Evolutionary conservation across 108 stramenopile species (phyloP).

Genomic region (Schizochytrium sp.): DNA sequence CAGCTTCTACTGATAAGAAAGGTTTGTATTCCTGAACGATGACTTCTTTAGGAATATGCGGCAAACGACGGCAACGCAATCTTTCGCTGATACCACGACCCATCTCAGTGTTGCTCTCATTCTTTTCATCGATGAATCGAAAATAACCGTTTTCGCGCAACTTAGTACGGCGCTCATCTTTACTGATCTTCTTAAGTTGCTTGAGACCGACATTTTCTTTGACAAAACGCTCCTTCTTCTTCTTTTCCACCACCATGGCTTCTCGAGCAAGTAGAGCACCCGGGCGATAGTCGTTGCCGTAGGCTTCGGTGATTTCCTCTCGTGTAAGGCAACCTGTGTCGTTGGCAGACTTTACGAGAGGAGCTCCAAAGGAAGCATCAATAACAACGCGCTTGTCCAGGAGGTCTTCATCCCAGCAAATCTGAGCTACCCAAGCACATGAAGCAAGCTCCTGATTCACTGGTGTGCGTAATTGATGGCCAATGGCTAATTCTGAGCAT

Average conservation of each 20-base stretch:
- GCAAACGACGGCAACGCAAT: background rate
- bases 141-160: constrained; percentile 53
- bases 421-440: background rate
- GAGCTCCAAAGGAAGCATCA: constrained; percentile 43
- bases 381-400: background rate
- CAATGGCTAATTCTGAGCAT: background rate
- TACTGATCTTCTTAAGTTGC: constrained; percentile 48
- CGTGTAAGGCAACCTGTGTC: constrained; percentile 32
- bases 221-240: constrained; percentile 26
- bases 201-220: background rate
- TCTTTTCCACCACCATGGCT: constrained; percentile 1
- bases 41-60: constrained; percentile 43
- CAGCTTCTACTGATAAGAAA: background rate
- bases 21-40: constrained; percentile 22
- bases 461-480: constrained; percentile 29
- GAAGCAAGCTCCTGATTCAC: constrained; percentile 16
- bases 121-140: constrained; percentile 34
- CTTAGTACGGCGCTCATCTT: constrained; percentile 41
- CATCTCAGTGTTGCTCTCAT: constrained; percentile 35
- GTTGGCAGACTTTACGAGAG: constrained; percentile 1
- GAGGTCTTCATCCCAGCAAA: constrained; percentile 48
- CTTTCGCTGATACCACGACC: constrained; percentile 45
- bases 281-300: constrained; percentile 22
- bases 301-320: constrained; percentile 20
- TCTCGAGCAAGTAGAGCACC: constrained; percentile 5